Evolutionary conservation across 2,329 filamentous ascomycete species (phyloP).

Genomic region (Exophiala aquamarina): DNA sequence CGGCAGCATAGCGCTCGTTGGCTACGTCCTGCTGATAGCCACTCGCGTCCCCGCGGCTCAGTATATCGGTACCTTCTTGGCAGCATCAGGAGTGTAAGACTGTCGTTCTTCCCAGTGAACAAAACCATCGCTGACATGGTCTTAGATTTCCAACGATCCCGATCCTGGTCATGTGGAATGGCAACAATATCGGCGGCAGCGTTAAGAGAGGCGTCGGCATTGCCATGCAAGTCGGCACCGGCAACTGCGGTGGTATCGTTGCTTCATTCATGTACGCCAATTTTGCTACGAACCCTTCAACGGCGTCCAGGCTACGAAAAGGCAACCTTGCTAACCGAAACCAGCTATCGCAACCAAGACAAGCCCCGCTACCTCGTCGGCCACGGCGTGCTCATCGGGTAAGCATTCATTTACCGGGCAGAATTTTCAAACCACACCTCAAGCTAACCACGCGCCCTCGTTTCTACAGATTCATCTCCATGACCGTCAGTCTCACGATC

Average conservation of each 20-base stretch:
- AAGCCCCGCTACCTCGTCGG: constrained; percentile 61
- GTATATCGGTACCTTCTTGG: constrained; percentile 1
- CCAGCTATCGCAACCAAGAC: constrained; percentile 55
- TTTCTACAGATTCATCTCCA: constrained; percentile 61
- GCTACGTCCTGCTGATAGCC: constrained; percentile 2
- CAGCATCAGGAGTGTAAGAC: not conserved
- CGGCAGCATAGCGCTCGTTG: not conserved
- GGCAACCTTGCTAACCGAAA: too few relatives aligned
- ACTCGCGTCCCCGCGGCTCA: not conserved
- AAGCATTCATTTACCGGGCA: not conserved
- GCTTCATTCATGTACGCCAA: constrained; percentile 59
- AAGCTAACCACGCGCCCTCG: not conserved
- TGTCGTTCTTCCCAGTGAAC: too few relatives aligned
- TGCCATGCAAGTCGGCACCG: constrained; percentile 88
- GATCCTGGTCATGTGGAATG: constrained; percentile 84
- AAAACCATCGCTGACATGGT: constrained; percentile 55
- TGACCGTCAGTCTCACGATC: constrained; percentile 62
- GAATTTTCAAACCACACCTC: not conserved
- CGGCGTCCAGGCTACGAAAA: too few relatives aligned
- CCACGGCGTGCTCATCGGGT: constrained; percentile 66
- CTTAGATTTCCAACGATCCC: constrained; percentile 71
- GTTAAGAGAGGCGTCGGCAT: constrained; percentile 90
- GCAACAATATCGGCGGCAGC: constrained; percentile 83
- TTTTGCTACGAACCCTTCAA: too few relatives aligned
- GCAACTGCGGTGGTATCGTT: constrained; percentile 37